Evolutionary conservation across 768 basidiomycete species (phyloP), one percentile per base, ranked within the genome.

Genomic region (Tulasnella sp.): DNA sequence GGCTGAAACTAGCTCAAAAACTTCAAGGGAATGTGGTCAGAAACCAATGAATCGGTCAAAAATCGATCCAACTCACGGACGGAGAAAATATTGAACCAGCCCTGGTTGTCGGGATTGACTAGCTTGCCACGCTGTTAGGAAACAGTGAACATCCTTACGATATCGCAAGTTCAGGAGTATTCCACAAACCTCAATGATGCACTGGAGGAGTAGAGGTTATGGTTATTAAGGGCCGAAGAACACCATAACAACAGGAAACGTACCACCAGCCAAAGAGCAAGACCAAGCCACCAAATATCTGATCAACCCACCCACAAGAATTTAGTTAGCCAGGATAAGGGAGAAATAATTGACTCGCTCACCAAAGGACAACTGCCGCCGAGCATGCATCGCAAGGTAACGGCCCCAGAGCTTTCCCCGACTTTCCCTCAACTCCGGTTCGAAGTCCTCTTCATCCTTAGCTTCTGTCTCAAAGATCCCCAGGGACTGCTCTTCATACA

Each of bases 271-370:
- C 96, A 95, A 16, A 98, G 84, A 0, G 94, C 95, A 16, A 94
- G 83, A 0, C 86, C 92, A 29, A 99, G 84, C 95, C 95, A 98
- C 97, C 96, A 98, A 89, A 98, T 95, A 84, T 98, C 96, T 95
- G 6, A 35, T 20, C 61, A 67, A 67, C 26, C 11, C 11, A 67
- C 10, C 26, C 23, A 35, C 26, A 29, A 13, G 40, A 37, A 32
- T 16, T 26, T 32, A 16, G 32, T 61, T 10, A 74, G 35, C 2
- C 32, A 39, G 26, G 2, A 46, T 5, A 16, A 26, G 35, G 29
- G 32, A 23, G 2, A 26, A 5, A 11, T 0, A 16, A 74, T 44
- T 20, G 44, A 26, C 73, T 20, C 1, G 82, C 88, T 77, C 80
- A 93, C 94, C 95, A 80, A 98, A 98, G 2, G 96, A 93, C 78